Conservation (phyloP, 2,329 filamentous ascomycete genomes). For the Ascochyta pisi region DNA sequence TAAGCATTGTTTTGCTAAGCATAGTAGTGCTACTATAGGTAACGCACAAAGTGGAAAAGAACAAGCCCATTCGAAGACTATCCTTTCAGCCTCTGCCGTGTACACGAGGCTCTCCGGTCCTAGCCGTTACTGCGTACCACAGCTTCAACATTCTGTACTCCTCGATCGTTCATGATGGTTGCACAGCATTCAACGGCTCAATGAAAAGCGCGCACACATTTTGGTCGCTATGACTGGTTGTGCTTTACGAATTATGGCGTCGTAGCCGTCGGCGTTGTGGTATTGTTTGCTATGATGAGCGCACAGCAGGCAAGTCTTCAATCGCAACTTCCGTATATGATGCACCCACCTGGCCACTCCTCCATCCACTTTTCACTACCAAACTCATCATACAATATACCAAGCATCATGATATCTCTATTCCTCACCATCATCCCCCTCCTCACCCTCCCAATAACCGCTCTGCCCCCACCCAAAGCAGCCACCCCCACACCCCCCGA, state of each 20-base stretch:
- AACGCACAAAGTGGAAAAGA: not conserved
- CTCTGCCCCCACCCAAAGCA: not conserved
- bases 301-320: not conserved
- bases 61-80: not conserved
- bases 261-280: not conserved
- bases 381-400: not conserved
- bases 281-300: not conserved
- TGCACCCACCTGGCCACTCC: not conserved
- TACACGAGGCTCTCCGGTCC: not conserved
- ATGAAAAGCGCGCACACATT: not conserved
- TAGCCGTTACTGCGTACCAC: not conserved
- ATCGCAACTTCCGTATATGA: not conserved
- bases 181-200: not conserved
- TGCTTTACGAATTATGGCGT: not conserved
- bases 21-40: conserved; percentile 10
- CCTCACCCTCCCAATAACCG: not conserved
- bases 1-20: conserved; percentile 2
- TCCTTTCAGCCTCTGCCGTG: not conserved
- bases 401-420: not conserved
- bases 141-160: not conserved
- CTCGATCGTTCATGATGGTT: not conserved
- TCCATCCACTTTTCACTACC: not conserved
- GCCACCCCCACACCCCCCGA: not conserved
- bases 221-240: not conserved
- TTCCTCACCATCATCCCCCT: not conserved